Evolutionary conservation across 2,329 filamentous ascomycete species (phyloP).

Genomic region (Macroventuria anomochaeta): DNA sequence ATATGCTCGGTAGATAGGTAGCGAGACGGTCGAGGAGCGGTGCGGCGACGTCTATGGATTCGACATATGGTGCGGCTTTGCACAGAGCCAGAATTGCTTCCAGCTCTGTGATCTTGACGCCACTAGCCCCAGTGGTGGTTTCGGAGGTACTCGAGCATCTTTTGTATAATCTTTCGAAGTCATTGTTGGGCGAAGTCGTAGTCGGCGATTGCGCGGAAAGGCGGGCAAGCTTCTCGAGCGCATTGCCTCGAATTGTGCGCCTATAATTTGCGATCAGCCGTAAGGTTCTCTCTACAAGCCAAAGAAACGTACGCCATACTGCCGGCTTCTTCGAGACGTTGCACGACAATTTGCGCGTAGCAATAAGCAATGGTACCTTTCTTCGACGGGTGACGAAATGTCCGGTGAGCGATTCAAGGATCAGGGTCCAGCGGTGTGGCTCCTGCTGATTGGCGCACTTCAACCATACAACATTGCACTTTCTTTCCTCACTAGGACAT

Average conservation of each 20-base stretch:
- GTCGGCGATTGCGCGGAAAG: constrained; percentile 52
- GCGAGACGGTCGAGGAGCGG: constrained; percentile 79
- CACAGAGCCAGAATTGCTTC: constrained; percentile 91
- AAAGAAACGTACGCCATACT: constrained; percentile 9
- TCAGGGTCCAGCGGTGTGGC: constrained; percentile 15
- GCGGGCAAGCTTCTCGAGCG: constrained; percentile 58
- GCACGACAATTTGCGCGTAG: constrained; percentile 9
- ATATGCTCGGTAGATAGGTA: constrained; percentile 85
- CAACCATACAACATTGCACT: not conserved
- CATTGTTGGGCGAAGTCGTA: constrained; percentile 37
- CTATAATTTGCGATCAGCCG: constrained; percentile 20
- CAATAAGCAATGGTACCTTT: not conserved
- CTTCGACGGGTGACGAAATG: constrained; percentile 8
- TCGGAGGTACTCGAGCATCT: constrained; percentile 37
- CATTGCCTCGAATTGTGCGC: constrained; percentile 53
- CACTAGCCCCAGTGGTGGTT: constrained; percentile 11
- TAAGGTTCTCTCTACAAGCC: no score
- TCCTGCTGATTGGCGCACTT: constrained; percentile 6
- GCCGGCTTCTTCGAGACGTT: not conserved
- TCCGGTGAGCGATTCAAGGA: not conserved
- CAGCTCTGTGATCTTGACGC: constrained; percentile 79
- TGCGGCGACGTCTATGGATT: constrained; percentile 73
- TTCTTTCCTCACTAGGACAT: not conserved
- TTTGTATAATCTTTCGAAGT: constrained; percentile 53
- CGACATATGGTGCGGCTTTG: constrained; percentile 81